Evolutionary conservation across 23 red algal species (phyloP), one percentile per base, ranked within the genome.

Genomic region (Porphyridium purpureum): DNA sequence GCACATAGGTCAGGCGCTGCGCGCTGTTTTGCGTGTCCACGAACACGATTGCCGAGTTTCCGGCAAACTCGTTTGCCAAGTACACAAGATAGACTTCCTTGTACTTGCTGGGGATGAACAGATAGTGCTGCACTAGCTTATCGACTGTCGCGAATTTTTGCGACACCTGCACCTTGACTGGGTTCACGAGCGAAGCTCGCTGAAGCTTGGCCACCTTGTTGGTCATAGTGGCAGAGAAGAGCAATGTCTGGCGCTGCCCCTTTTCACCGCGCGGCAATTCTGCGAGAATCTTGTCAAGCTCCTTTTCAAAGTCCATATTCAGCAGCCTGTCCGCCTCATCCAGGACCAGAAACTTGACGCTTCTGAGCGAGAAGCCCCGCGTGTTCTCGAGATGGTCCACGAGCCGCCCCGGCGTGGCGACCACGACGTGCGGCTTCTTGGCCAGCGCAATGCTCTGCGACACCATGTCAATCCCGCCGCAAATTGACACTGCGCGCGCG

Each of bases 181-280:
- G 79, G 51, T 98, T 50, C 11, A 38, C 47, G n/a, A 98, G 63
- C 1, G 63, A 81, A 7, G 79, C 90, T 5, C 90, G 64, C 44
- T 98, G 90, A 14, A 98, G 69, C 32, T 98, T 98, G 15, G 58
- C 46, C 42, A 98, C 90, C 60, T 98, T 72, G 31, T 62, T 72
- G 4, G 90, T 98, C 90, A 98, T 98, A 2, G 90, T 98, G 2
- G 90, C 90, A 23, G 90, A 98, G 57, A 85, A 98, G 38, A 98
- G 66, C 44, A 58, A 98, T 1, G 79, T 75, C 8, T 49, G 56
- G 2, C 90, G 57, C 5, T 75, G 52, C n/a, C n/a, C n/a, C n/a
- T n/a, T n/a, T n/a, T n/a, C n/a, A n/a, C n/a, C n/a, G 5, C 66
- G 55, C 4, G 80, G 73, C 64, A 98, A 35, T 15, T 47, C 49